Evolutionary conservation across 1,139 yeast species (phyloP), one percentile per base, ranked within the genome.

Genomic region (Zygoascus hellenicus): DNA sequence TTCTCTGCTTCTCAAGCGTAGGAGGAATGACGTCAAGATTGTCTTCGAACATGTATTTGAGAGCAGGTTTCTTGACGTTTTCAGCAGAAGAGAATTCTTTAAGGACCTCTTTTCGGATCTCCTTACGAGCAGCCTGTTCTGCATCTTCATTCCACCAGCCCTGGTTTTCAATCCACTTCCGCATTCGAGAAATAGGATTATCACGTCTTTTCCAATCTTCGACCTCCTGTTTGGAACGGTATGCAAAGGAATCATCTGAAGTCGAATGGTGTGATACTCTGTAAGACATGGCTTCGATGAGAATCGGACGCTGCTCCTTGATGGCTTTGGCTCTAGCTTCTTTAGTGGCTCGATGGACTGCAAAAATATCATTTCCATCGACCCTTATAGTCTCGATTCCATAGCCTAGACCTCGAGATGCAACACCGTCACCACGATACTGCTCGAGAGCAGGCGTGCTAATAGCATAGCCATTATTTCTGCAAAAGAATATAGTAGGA

Each of bases 381-480:
- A 65, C 67, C 10, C 69, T 58, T 22, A 65, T 56, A 11, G 69
- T 62, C 34, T 63, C 66, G 33, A 65, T 65, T 11, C 69, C 69
- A 48, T 65, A 65, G 11, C 69, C 69, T 6, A 57, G 48, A 5
- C 67, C 69, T 30, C 69, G 54, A 36, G 61, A 54, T 10, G 67
- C 69, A 50, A 65, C 64, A 11, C 69, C 69, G 47, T 65, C 69
- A 22, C 69, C 69, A 45, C 58, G 60, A 54, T 65, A 65, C 53
- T 65, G 69, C 49, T 65, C 69, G 2, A 56, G 42, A 11, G 67
- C 53, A 1, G 69, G 67, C 0, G 69, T 65, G 48, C 67, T 62
- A 45, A 65, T 65, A 17, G 69, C 69, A 38, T 62, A 65, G 26
- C 69, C 69, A 48, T 65, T 65, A 57, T 65, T 65, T 49, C 69